These are phyloP conservation scores for Filobasidium wieringae DNA, from an alignment of 768 basidiomycete species.

Conservation along the genomic window DNA sequence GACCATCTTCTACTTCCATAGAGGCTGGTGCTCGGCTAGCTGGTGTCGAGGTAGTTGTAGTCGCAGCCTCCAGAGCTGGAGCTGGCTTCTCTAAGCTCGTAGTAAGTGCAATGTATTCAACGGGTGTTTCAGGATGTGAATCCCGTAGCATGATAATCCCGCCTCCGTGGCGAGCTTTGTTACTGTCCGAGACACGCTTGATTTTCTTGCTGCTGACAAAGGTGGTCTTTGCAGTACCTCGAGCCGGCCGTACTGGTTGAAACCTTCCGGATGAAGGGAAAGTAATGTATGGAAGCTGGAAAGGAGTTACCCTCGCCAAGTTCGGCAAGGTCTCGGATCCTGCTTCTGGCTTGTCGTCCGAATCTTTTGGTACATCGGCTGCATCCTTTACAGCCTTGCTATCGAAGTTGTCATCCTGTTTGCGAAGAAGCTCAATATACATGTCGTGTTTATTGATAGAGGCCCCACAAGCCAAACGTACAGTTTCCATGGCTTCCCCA, in stretches of 20 bases:
- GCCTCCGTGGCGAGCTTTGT: slow-evolving; percentile 49
- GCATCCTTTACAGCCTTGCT: slow-evolving; percentile 50
- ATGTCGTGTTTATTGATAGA: neutral
- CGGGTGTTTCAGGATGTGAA: slow-evolving; percentile 55
- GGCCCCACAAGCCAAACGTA: slow-evolving; percentile 40
- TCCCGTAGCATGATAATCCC: slow-evolving; percentile 79
- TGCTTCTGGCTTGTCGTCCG: slow-evolving; percentile 55
- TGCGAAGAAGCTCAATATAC: neutral
- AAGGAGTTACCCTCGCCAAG: slow-evolving; percentile 82
- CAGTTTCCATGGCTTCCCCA: slow-evolving; percentile 73
- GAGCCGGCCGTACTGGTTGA: slow-evolving; percentile 63
- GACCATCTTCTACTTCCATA: slow-evolving; percentile 55
- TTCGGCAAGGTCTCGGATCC: slow-evolving; percentile 65
- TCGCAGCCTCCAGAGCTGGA: slow-evolving; percentile 36
- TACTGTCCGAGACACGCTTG: neutral
- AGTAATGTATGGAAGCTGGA: slow-evolving; percentile 69
- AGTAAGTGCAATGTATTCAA: slow-evolving; percentile 58
- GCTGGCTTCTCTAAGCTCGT: slow-evolving; percentile 24
- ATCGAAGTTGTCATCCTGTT: slow-evolving; percentile 50
- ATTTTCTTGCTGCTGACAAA: slow-evolving; percentile 6
- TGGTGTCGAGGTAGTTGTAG: slow-evolving; percentile 29
- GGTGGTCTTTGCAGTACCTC: neutral
- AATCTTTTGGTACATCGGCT: slow-evolving; percentile 42
- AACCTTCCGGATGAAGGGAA: slow-evolving; percentile 68
- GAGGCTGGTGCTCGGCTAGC: slow-evolving; percentile 7